Percentiles rank a stretch among this genome's conserved stretches.
Conservation (phyloP, 2,329 filamentous ascomycete genomes). For the Uncinocarpus reesii region DNA sequence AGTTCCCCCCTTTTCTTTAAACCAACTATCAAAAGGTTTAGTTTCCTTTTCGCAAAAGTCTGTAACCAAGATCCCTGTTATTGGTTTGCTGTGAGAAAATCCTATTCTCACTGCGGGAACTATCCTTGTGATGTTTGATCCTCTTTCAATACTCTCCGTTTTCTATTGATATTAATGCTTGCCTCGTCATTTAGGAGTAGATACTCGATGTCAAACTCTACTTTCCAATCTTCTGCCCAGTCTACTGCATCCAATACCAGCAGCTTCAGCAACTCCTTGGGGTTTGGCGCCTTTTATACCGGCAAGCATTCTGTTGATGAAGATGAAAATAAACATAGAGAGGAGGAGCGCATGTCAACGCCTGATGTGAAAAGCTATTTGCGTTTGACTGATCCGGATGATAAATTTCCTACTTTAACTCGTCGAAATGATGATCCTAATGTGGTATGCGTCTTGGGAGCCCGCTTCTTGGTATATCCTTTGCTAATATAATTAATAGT, state of each 20-base stretch:
- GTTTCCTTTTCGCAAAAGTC: no score
- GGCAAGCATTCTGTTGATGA: conserved; percentile 79
- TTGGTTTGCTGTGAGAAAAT: no score
- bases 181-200: conserved; percentile 47
- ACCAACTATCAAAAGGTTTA: neutral
- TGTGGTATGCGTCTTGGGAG: conserved; percentile 39
- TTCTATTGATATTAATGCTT: neutral
- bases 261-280: conserved; percentile 26
- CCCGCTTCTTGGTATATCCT: neutral
- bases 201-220: conserved; percentile 80
- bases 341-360: conserved; percentile 45
- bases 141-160: no score
- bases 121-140: neutral
- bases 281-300: conserved; percentile 73
- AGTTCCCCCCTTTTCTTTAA: conserved; percentile 39
- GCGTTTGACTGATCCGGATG: conserved; percentile 62
- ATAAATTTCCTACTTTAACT: conserved; percentile 66
- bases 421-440: conserved; percentile 43
- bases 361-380: conserved; percentile 60
- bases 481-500: conserved; percentile 35
- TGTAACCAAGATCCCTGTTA: no score
- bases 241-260: conserved; percentile 25
- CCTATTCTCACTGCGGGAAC: no score
- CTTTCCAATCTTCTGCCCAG: conserved; percentile 26
- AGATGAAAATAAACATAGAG: conserved; percentile 54